Evolutionary conservation across 352 stramenopile species (phyloP), one percentile per base, ranked within the genome.

Genomic region (Phytophthora sojae): DNA sequence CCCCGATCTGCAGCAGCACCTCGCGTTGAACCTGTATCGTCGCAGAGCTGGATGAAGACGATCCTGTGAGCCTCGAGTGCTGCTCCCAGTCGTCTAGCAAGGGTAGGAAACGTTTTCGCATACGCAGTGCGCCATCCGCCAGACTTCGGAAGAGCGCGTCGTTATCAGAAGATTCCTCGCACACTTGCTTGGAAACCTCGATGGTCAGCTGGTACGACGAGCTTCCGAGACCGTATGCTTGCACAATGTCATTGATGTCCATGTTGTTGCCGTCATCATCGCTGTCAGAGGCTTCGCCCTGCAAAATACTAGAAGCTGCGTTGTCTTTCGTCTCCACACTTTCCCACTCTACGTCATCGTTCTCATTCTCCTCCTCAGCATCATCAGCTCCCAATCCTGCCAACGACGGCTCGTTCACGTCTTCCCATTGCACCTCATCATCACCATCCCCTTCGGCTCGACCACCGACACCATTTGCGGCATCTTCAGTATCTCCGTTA

Each of bases 161-260:
- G 61, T 94, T 94, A 57, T 94, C 87, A 23, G 62, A 69, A 14
- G 83, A 91, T 42, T 89, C 67, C 32, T 87, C 79, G 60, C 85
- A 90, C 14, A 88, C 45, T 4, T 67, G 66, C 8, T 84, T 93
- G 5, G 86, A 74, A 25, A 94, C 80, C 56, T 87, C 80, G 50
- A 94, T 82, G 5, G 81, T 93, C 25, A 94, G 68, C 26, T 90
- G 83, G 58, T 94, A 94, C 14, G 83, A 89, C 17, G 87, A 88
- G 52, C 85, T 93, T 15, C 87, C 87, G 25, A 94, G 81, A 0
- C 87, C 87, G 59, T 94, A 94, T 15, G 82, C 80, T 39, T 89
- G 76, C 30, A 94, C 85, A 62, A 94, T 94, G 21, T 91, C 80
- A 55, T 91, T 93, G 21, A 93, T 91, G 64, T 94, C 85, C 81